Base-by-base conservation (phyloP, 2,329 filamentous ascomycete species). In the Epichloe coenophiala region DNA sequence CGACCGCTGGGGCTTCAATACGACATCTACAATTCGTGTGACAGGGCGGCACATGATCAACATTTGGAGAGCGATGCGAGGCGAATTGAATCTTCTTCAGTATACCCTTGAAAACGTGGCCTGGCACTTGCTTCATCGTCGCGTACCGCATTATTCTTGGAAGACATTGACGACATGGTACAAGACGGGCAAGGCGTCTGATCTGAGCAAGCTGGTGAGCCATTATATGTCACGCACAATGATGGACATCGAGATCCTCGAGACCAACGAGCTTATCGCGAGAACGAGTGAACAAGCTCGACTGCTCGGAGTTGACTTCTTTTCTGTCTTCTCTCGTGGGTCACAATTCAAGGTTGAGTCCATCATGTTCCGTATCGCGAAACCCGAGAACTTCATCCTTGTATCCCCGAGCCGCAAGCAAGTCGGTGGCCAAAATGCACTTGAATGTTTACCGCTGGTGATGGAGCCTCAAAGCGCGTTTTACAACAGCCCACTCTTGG, bases 301-400 rank as follows among this genome's bases (percentile, higher is more conserved):
- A 9, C 72, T 98, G 11, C 75, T 98, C 3, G 93, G 93, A 0
- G 86, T 97, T 1, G 93, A 98, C 67, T 98, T 98, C 70, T 95
- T 91, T 65, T 95, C 90, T 0, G 93, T 98, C 50, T 93, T 96
- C 61, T 91, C 87, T 5, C 80, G 93, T 50, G 93, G 93, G 15
- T 97, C 90, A 0, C 93, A 98, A 63, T 97, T 94, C 76, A 98
- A 98, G 65, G 93, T 98, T 40, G 93, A 98, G 68, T 96, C 91
- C 1, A 83, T 96, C 59, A 97, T 98, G 93, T 96, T 97, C 61
- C 82, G 93, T 42, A 96, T 98, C 58, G 91, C 93, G 42, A 98
- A 98, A 64, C 90, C 93, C 0, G 93, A 98, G 65, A 95, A 93
- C 59, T 94, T 93, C 59, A 73, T 97, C 7, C 75, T 98, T 1